Evolutionary conservation across 2,329 filamentous ascomycete genomes (phyloP).

Genomic region (Verticillium klebahnii): DNA sequence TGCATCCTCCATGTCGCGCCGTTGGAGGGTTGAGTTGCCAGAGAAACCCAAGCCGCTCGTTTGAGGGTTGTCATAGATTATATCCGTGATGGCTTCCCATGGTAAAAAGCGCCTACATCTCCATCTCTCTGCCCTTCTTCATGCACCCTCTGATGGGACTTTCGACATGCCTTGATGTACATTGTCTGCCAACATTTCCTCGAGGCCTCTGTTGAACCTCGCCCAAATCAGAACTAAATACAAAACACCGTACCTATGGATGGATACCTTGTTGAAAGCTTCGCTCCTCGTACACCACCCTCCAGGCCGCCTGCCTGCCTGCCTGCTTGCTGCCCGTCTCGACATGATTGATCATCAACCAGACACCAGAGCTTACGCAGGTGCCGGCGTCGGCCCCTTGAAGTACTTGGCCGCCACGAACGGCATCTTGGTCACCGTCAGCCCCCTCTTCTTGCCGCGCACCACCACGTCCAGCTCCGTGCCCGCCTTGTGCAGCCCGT

Average conservation of each 20-base stretch:
- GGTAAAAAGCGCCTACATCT: slow-evolving; percentile 37
- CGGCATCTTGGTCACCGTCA: slow-evolving; percentile 80
- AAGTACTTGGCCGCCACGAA: slow-evolving; percentile 79
- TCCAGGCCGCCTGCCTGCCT: neutral
- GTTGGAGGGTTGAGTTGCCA: slow-evolving; percentile 7
- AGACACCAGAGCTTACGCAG: slow-evolving; percentile 1
- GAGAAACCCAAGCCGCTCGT: slow-evolving; percentile 12
- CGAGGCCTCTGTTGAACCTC: neutral
- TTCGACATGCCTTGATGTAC: neutral
- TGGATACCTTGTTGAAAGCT: slow-evolving; percentile 7
- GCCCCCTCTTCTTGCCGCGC: slow-evolving; percentile 70
- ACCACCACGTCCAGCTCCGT: slow-evolving; percentile 77
- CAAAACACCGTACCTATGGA: neutral
- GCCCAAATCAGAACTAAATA: neutral
- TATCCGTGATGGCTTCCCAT: slow-evolving; percentile 36
- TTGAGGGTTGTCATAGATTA: slow-evolving; percentile 35
- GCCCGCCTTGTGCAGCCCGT: slow-evolving; percentile 76
- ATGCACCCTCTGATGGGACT: neutral
- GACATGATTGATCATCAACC: neutral
- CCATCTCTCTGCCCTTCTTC: neutral
- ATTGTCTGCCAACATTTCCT: neutral
- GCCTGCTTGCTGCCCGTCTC: no score
- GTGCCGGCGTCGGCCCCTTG: slow-evolving; percentile 30
- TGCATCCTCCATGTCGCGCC: neutral
- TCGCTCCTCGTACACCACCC: slow-evolving; percentile 7